Conservation (phyloP, 768 basidiomycete species). For the Naematelia encephala region DNA sequence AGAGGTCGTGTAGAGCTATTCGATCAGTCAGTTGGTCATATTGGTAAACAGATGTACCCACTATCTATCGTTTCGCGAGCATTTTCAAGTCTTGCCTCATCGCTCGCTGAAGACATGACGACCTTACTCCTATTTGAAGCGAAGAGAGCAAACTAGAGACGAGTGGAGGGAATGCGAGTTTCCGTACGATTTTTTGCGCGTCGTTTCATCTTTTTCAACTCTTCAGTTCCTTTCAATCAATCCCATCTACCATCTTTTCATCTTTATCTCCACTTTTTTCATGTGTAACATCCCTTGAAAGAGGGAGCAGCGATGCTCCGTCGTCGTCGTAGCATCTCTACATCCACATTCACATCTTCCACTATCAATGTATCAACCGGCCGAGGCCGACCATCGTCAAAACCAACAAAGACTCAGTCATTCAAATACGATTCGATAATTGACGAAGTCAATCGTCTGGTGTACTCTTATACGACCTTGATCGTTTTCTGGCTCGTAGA, state of each 20-base stretch:
- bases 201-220: not conserved
- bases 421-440: not conserved
- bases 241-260: not conserved
- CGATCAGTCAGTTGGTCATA: constrained; percentile 6
- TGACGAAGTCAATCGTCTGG: not conserved
- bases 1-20: constrained; percentile 78
- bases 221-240: not conserved
- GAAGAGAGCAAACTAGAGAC: too few relatives aligned
- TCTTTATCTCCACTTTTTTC: not conserved
- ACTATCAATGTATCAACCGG: not conserved
- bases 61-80: constrained; percentile 46
- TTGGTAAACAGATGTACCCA: constrained; percentile 11
- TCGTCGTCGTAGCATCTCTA: not conserved
- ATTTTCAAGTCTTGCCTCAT: constrained; percentile 37
- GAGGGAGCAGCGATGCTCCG: not conserved
- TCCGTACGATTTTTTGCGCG: too few relatives aligned
- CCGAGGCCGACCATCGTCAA: not conserved
- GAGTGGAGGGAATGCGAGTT: too few relatives aligned
- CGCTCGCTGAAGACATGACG: constrained; percentile 28
- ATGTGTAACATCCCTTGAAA: not conserved
- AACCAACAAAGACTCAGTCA: not conserved
- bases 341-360: not conserved
- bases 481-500: not conserved
- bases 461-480: not conserved
- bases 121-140: not conserved